A percentile compares a stretch with the other conserved stretches of the same genome.
phyloP scores from a whole-genome alignment of 345 rosid genomes.

The Dipteronia dyeriana region DNA sequence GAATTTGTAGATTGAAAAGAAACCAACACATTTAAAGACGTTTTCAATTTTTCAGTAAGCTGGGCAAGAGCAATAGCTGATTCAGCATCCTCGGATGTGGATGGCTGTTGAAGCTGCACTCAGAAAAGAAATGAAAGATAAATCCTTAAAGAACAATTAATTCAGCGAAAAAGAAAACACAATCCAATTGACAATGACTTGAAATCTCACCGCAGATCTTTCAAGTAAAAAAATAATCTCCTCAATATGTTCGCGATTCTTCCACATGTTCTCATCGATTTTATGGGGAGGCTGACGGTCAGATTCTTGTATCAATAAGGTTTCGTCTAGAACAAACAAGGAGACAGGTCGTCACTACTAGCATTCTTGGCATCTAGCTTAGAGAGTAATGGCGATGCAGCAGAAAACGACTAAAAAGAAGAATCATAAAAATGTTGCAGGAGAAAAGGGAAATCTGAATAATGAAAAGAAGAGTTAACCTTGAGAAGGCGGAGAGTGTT shows the following conservation, averaged over 20 bases:
- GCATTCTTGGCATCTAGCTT: not conserved
- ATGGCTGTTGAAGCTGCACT: slow-evolving; percentile 68
- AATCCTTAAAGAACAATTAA: not conserved
- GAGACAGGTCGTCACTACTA: not conserved
- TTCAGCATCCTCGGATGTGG: slow-evolving; percentile 51
- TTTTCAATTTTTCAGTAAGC: slow-evolving; percentile 45
- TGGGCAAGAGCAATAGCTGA: slow-evolving; percentile 37
- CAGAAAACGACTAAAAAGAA: not conserved
- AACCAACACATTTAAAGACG: slow-evolving; percentile 45
- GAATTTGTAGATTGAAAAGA: slow-evolving; percentile 82
- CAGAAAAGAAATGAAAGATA: slow-evolving; percentile 8
- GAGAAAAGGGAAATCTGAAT: not conserved
- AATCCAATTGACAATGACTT: not conserved
- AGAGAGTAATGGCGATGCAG: too few relatives aligned
- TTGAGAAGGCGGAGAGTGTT: slow-evolving; percentile 52
- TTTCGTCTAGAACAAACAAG: slow-evolving; percentile 46
- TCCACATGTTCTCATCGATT: slow-evolving; percentile 98
- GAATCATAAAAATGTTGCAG: not conserved
- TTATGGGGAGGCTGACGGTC: slow-evolving; percentile 71
- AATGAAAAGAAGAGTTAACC: slow-evolving; percentile 37
- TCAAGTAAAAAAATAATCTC: slow-evolving; percentile 77
- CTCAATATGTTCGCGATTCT: slow-evolving; percentile 86
- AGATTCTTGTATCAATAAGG: slow-evolving; percentile 55
- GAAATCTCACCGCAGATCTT: slow-evolving; percentile 43
- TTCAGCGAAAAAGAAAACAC: not conserved